Base-by-base conservation (phyloP, 2,329 filamentous ascomycete species). In the Fusarium nurragi region DNA sequence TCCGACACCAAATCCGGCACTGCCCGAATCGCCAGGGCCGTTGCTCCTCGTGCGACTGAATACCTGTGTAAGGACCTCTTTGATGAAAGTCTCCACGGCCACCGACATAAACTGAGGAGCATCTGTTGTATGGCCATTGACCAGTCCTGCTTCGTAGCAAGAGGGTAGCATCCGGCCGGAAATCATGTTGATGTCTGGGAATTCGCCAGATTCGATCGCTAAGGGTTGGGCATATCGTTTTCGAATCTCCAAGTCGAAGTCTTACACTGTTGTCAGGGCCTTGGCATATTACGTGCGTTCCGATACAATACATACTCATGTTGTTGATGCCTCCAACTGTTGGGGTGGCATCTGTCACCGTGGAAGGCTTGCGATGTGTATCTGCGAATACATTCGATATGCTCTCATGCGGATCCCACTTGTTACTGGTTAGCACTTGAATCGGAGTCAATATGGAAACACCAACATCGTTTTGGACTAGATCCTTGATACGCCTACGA, bases 281-380 rank as follows among this genome's bases (percentile, higher is more conserved):
- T 14, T 22, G 6, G 25, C 19, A 36, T 12, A 36, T 23, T 30
- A 36, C 18, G 28, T 18, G 9, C 37, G 34, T 12, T 22, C 16
- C 11, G 18, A 18, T 12, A 22, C 16, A 28, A 22, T 28, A 78
- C 88, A 74, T 82, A 93, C 90, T 96, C 82, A 94, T 90, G 68
- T 88, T 93, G 68, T 92, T 93, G 41, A 94, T 83, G 19, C 90
- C 90, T 25, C 88, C 89, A n/a, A 90, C 89, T 72, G 88, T 88
- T 25, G 88, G 84, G 23, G 90, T 88, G 10, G 88, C 84, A 54
- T 92, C 86, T 26, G 89, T 84, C 13, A 78, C 74, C 47, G 80
- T 79, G 5, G 79, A 74, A 12, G 79, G 72, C 55, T 80, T 77
- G 39, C 81, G 80, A 57, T 83, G 80, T 21, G 81, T 77, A 19